Evolutionary conservation across 768 basidiomycete genomes (phyloP), one percentile per base, ranked within the genome.

Genomic region (Hypholoma sublateritium): DNA sequence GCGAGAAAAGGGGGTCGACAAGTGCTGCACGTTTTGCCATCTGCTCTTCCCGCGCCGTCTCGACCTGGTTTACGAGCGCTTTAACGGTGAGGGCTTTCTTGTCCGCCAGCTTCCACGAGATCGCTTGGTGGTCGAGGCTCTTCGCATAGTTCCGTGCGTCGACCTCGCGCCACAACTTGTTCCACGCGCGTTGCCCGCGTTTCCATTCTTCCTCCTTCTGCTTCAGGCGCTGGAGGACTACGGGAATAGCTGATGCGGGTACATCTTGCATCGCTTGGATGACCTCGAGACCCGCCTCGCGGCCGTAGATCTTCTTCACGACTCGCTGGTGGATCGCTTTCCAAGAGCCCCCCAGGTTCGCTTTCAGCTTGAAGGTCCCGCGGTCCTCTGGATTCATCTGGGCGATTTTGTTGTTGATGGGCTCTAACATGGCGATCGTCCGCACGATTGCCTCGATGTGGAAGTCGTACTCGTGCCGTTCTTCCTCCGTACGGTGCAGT

Each of bases 171-270:
- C 97, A 99, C 50, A 98, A 91, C 70, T 96, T 92, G 75, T 98
- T 98, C 97, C 97, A 99, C 73, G 97, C 97, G 51, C 94, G 74
- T 70, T 97, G 94, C 16, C 94, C 96, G 19, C 94, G 82, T 73
- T 95, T 97, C 97, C 97, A 99, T 69, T 98, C 96, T 59, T 94
- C 94, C 68, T 98, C 96, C 74, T 98, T 98, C 71, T 90, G 88
- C 75, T 97, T 97, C 57, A 99, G 75, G 5, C 97, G 84, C 46
- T 81, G 76, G 7, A 99, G 80, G 1, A 99, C 93, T 52, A 98
- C 85, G 0, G 97, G 95, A 17, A 98, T 87, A 8, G 96, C 91
- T 14, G 88, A 74, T 13, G 85, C 85, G 0, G 97, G 96, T 5
- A 86, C 81, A n/a, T 98, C 95, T 71, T 98, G 94, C 82, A 99